Conservation (phyloP, 371 early-diverging fungal genomes). For the Rhizomucor pusillus region DNA sequence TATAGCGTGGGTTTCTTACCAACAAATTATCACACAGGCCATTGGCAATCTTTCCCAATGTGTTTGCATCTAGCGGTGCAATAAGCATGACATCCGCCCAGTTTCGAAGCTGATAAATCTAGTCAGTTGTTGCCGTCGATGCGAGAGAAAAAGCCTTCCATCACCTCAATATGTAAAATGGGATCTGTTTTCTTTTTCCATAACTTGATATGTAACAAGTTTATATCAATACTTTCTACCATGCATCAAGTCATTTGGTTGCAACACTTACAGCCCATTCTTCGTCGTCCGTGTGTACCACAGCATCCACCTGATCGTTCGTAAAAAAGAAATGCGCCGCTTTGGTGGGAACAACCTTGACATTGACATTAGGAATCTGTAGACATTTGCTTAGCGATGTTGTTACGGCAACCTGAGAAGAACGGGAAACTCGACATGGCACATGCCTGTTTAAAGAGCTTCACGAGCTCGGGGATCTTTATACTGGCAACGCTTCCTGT, state of each 20-base stretch:
- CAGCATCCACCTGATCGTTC: constrained; percentile 38
- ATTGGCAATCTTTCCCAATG: constrained; percentile 86
- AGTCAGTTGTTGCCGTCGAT: not conserved
- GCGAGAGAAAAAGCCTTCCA: not conserved
- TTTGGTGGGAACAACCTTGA: constrained; percentile 73
- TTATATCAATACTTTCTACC: no score
- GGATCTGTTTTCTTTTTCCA: constrained; percentile 88
- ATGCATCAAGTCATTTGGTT: no score
- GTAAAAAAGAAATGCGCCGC: constrained; percentile 84
- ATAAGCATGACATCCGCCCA: constrained; percentile 94
- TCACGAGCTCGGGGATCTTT: constrained; percentile 77
- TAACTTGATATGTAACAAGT: no score
- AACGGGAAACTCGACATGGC: no score
- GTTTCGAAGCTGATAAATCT: constrained; percentile 68
- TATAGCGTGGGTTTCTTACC: constrained; percentile 30
- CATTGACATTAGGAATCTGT: constrained; percentile 42
- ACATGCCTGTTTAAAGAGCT: constrained; percentile 41
- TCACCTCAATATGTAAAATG: constrained; percentile 92
- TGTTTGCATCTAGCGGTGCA: constrained; percentile 94
- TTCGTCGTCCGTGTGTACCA: constrained; percentile 75
- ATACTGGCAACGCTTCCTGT: constrained; percentile 93
- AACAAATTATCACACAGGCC: constrained; percentile 95
- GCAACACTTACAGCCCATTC: constrained; percentile 79
- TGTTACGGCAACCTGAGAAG: no score
- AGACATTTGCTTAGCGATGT: no score